These are phyloP conservation scores for Cucumis cinereus DNA, from an alignment of 306 rosid species.

Conservation along the genomic window DNA sequence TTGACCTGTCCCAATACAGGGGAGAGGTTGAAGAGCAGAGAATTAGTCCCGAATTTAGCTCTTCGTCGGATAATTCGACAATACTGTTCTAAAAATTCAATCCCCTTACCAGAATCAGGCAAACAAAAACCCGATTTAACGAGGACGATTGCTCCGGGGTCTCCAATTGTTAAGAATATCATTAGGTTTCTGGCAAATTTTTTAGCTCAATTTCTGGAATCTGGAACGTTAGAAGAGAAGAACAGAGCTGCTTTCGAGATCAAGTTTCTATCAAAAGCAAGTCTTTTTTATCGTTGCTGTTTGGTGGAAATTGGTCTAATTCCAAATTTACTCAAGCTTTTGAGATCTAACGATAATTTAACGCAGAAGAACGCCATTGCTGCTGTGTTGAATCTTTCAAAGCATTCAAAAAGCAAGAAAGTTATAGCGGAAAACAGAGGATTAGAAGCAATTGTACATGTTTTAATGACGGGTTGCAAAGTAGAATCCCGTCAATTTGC, in stretches of 20 bases:
- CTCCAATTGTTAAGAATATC: conserved; percentile 43
- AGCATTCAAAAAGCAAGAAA: conserved; percentile 34
- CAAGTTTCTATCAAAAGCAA: conserved; percentile 57
- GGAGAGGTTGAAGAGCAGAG: conserved; percentile 35
- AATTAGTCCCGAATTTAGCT: conserved; percentile 50
- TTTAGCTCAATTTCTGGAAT: conserved; percentile 20
- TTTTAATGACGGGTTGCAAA: conserved; percentile 37
- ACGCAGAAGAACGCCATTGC: conserved; percentile 66
- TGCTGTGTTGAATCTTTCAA: conserved; percentile 61
- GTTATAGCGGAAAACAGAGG: conserved; percentile 43
- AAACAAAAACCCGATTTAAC: conserved; percentile 22
- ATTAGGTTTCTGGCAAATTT: conserved; percentile 29
- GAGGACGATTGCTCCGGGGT: conserved; percentile 19
- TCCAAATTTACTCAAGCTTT: conserved; percentile 32
- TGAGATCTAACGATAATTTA: conserved; percentile 19
- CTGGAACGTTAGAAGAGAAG: conserved; percentile 22
- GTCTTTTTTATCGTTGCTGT: conserved; percentile 57
- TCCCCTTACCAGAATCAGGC: conserved; percentile 21
- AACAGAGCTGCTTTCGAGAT: conserved; percentile 48
- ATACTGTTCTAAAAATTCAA: conserved; percentile 34
- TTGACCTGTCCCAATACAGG: conserved; percentile 68
- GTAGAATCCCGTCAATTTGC: conserved; percentile 46
- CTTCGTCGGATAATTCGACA: conserved; percentile 38
- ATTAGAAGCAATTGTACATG: conserved; percentile 30
- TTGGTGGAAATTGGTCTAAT: conserved; percentile 52